Conservation (phyloP, 1,139 yeast species). For the Candida glucosophila region DNA sequence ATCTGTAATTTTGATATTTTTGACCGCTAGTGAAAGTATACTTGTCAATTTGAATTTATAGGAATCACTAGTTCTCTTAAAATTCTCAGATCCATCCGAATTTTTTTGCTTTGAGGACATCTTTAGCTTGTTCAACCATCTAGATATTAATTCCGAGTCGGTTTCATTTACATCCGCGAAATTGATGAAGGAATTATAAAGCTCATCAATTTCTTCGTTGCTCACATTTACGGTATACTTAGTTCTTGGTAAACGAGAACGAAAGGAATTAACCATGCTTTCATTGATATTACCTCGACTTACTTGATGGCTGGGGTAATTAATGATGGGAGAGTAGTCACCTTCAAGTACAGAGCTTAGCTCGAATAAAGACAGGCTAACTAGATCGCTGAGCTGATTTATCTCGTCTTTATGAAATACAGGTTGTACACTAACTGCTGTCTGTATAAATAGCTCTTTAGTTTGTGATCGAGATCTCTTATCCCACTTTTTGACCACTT, state of each 20-base stretch:
- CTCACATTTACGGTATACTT: too few species aligned
- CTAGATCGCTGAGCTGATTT: conserved; percentile 75
- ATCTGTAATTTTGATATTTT: conserved; percentile 44
- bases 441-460: conserved; percentile 79
- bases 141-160: conserved; percentile 34
- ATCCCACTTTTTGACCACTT: conserved; percentile 96
- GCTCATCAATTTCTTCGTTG: conserved; percentile 51
- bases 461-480: conserved; percentile 92
- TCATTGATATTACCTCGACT: conserved; percentile 1
- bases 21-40: conserved; percentile 55
- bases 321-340: conserved; percentile 28
- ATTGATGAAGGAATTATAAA: conserved; percentile 58
- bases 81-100: conserved; percentile 1
- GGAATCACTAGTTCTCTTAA: conserved; percentile 1
- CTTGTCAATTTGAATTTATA: conserved; percentile 41
- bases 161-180: conserved; percentile 44
- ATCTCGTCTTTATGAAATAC: conserved; percentile 88
- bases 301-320: conserved; percentile 1
- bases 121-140: conserved; percentile 43
- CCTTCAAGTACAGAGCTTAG: conserved; percentile 83
- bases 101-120: conserved; percentile 15
- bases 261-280: too few species aligned
- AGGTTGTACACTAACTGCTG: conserved; percentile 95
- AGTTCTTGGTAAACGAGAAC: conserved; percentile 3
- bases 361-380: conserved; percentile 69